These are phyloP conservation scores for Xylaria sp. DNA, from an alignment of 2,329 filamentous ascomycete genomes.

Conservation along the genomic window DNA sequence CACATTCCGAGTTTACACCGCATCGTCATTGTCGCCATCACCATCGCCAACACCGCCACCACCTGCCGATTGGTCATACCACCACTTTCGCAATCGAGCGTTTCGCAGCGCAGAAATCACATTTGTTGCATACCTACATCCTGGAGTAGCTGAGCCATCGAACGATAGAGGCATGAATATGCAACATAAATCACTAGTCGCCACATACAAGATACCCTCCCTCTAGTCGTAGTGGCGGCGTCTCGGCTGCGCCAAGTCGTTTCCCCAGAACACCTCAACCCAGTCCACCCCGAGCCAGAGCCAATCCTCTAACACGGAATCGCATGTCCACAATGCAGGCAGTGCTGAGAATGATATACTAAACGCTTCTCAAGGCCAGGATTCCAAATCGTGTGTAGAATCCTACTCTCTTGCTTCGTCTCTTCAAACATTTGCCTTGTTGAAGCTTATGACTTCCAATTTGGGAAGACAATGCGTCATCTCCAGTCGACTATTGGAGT, in stretches of 20 bases:
- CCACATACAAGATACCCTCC: slow-evolving; percentile 3
- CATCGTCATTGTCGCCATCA: background rate
- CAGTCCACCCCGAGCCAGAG: slow-evolving; percentile 13
- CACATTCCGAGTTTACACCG: slow-evolving; percentile 27
- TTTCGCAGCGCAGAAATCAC: slow-evolving; percentile 12
- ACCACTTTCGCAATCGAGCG: slow-evolving; percentile 4
- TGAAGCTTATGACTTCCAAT: slow-evolving; percentile 16
- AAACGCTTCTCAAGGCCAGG: background rate
- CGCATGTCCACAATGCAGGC: slow-evolving; percentile 23
- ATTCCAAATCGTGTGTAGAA: slow-evolving; percentile 27
- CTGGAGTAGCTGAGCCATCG: slow-evolving; percentile 14
- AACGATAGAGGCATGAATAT: slow-evolving; percentile 26
- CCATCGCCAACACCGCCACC: background rate
- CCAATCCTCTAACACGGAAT: slow-evolving; percentile 28
- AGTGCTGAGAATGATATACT: slow-evolving; percentile 1
- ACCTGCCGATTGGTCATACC: slow-evolving; percentile 24
- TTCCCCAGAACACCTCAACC: slow-evolving; percentile 24
- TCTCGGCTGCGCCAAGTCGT: slow-evolving; percentile 28
- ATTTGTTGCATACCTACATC: slow-evolving; percentile 26
- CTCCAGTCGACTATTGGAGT: slow-evolving; percentile 2
- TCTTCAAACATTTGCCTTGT: slow-evolving; percentile 14
- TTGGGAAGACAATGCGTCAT: slow-evolving; percentile 7
- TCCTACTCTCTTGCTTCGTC: slow-evolving; percentile 3
- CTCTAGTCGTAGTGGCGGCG: slow-evolving; percentile 9
- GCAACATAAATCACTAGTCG: slow-evolving; percentile 5